Percentiles rank a stretch among this genome's conserved stretches.
phyloP scores from a whole-genome alignment of 495 filamentous ascomycete species.

The Aspergillus affinis region DNA sequence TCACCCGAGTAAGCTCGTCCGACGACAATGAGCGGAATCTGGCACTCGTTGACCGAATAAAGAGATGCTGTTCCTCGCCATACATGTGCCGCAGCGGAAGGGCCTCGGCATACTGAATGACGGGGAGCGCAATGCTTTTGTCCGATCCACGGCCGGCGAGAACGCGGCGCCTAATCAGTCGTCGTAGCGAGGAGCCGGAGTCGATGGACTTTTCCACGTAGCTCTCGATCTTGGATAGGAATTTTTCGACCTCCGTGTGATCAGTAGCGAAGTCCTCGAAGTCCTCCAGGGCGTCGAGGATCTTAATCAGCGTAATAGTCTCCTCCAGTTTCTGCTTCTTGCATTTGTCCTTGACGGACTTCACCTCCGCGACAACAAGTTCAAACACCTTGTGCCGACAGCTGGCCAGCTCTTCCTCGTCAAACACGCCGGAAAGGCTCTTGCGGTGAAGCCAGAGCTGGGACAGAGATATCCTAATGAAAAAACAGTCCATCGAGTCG shows the following conservation, averaged over 20 bases:
- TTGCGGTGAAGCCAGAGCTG: conserved; percentile 41
- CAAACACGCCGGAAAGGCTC: conserved; percentile 29
- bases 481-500: conserved; percentile 43
- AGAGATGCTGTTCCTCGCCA: conserved; percentile 43
- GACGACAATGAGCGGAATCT: conserved; percentile 37
- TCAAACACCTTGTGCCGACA: conserved; percentile 39
- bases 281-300: conserved; percentile 44
- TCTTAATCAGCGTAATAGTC: conserved; percentile 44
- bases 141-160: conserved; percentile 35
- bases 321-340: conserved; percentile 42
- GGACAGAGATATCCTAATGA: conserved; percentile 39
- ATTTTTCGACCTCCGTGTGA: conserved; percentile 40
- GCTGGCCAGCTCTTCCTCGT: conserved; percentile 32
- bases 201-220: conserved; percentile 42
- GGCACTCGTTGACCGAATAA: conserved; percentile 39
- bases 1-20: conserved; percentile 28
- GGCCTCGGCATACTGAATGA: conserved; percentile 38
- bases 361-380: conserved; percentile 38
- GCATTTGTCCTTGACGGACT: conserved; percentile 41
- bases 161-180: conserved; percentile 40
- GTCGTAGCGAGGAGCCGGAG: conserved; percentile 32
- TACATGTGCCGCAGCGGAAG: conserved; percentile 41
- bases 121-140: conserved; percentile 31
- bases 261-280: conserved; percentile 43
- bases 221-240: conserved; percentile 38